Base-by-base conservation (phyloP, 2,329 filamentous ascomycete genomes). In the Chaetomiaceae sp. region DNA sequence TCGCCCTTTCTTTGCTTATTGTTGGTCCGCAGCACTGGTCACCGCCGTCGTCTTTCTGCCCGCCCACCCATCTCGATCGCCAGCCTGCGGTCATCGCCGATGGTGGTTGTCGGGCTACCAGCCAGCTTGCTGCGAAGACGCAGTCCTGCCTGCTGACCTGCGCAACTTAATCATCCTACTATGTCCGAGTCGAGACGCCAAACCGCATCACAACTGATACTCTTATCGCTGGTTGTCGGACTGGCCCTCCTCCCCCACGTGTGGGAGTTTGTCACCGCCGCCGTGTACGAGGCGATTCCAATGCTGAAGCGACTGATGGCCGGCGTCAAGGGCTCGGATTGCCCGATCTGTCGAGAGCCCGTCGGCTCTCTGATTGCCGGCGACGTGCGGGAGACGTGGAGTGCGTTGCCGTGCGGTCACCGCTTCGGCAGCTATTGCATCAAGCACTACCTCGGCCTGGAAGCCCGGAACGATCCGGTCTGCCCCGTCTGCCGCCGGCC, bases 321-420 rank as follows among this genome's bases (percentile, higher is more conserved):
- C 14, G 14, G 29, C 29, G 12, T 3, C 12, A n/a, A 14, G 37
- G 18, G 45, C 37, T 2, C 30, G 22, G 24, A 45, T 48, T 73
- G 70, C 43, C 63, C 65, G 37, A 72, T 73, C 52, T 73, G 70
- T 54, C 66, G 69, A 46, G 66, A 71, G 45, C 58, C 62, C 4
- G 62, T 72, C 29, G 68, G 68, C 43, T 42, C 60, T 11, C 45
- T 48, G 15, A 69, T 62, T 26, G 60, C 62, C 4, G 67, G 70
- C 43, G 66, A 64, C 50, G 56, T 63, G 43, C 42, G 59, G 24
- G 70, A 73, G 54, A 49, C 58, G 3, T 72, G 68, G 69, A 64
- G 65, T 15, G 50, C 56, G 20, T 57, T 73, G 6, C 65, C 68
- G 11, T 73, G 70, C 56, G 65, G 66, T 4, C 70, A 73, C 56